A percentile compares a stretch with the other conserved stretches of the same genome.
Conservation (phyloP, 169 alveolate genomes). For the Plasmodium inui region DNA sequence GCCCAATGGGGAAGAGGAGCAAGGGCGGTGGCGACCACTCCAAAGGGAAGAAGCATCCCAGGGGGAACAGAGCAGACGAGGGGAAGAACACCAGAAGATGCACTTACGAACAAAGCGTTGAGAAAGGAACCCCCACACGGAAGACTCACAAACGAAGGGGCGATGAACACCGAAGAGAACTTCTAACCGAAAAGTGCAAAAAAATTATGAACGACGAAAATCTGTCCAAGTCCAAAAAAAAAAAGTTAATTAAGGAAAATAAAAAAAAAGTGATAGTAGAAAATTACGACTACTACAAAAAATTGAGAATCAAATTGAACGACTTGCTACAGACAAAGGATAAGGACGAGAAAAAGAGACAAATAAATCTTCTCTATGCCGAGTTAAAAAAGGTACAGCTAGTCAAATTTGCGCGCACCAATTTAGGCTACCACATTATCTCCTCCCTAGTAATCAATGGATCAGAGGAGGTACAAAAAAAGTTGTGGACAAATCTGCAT, state of each 20-base stretch:
- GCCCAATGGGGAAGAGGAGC: neutral
- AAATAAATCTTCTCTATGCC: neutral
- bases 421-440: constrained; percentile 61
- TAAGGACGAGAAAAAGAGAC: constrained; percentile 36
- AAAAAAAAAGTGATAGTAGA: constrained; percentile 42
- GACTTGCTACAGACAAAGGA: constrained; percentile 48
- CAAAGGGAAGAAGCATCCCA: neutral
- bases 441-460: constrained; percentile 50
- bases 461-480: constrained; percentile 46
- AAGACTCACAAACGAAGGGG: neutral
- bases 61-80: neutral
- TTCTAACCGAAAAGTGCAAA: constrained; percentile 32
- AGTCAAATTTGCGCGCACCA: constrained; percentile 54
- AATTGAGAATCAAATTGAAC: constrained; percentile 33
- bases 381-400: constrained; percentile 47
- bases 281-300: constrained; percentile 67
- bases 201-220: constrained; percentile 66
- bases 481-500: constrained; percentile 20
- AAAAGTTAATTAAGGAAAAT: constrained; percentile 54
- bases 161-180: neutral
- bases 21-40: neutral
- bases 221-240: constrained; percentile 67
- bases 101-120: neutral
- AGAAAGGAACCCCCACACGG: neutral
- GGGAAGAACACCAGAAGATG: neutral